Evolutionary conservation across 257 asterid genomes (phyloP).

Genomic region (Penstemon davidsonii): DNA sequence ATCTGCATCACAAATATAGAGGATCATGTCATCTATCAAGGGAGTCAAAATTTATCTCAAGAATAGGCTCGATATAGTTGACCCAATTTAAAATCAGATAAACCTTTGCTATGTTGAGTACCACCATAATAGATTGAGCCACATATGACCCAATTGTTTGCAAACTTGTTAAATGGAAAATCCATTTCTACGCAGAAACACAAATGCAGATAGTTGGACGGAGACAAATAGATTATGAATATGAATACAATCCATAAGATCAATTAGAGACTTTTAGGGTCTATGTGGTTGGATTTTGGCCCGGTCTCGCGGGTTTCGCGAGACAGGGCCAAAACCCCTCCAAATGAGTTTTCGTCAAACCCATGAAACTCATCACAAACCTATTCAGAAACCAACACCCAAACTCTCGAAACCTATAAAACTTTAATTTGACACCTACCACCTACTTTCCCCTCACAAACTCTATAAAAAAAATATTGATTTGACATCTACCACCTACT

Average conservation of each 20-base stretch:
- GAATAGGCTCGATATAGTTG: neutral
- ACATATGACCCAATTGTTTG: neutral
- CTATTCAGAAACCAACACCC: too few species aligned
- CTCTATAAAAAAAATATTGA: too few species aligned
- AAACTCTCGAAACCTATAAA: too few species aligned
- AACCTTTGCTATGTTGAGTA: neutral
- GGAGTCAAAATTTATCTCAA: constrained; percentile 15
- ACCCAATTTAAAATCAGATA: neutral
- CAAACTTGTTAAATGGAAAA: neutral
- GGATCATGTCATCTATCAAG: constrained; percentile 19
- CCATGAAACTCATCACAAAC: too few species aligned
- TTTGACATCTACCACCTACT: too few species aligned
- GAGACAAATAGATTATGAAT: too few species aligned
- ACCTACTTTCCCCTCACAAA: too few species aligned
- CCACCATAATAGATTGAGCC: neutral
- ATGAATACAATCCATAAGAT: neutral
- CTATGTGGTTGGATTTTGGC: too few species aligned
- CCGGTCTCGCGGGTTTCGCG: too few species aligned
- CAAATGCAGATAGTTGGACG: neutral
- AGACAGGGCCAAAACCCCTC: too few species aligned
- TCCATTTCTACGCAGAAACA: neutral
- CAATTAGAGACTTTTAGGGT: neutral
- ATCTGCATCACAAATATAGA: constrained; percentile 42
- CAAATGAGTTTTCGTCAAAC: too few species aligned
- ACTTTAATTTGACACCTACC: too few species aligned